A percentile compares a stretch with the other conserved stretches of the same genome.
These are phyloP conservation scores for Suillus luteus DNA, from an alignment of 768 basidiomycete species.

Conservation along the genomic window DNA sequence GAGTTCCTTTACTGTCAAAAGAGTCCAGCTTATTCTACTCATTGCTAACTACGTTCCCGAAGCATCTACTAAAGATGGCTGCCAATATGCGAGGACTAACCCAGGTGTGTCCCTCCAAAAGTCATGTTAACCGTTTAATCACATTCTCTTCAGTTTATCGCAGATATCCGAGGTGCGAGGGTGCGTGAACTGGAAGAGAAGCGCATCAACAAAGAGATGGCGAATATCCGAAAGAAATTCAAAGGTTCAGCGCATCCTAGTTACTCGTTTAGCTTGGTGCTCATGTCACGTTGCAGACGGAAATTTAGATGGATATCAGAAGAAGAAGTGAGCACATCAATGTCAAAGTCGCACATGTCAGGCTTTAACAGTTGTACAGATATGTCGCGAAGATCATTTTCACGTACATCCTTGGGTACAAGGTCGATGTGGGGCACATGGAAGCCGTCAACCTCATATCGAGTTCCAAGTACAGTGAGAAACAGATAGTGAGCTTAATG, in stretches of 20 bases:
- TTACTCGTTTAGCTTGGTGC: conserved; percentile 6
- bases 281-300: conserved; percentile 54
- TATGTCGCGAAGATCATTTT: conserved; percentile 99
- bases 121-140: conserved; percentile 1
- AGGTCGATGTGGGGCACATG: conserved; percentile 99
- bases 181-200: conserved; percentile 98
- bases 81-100: conserved; percentile 90
- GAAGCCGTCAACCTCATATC: conserved; percentile 98
- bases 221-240: conserved; percentile 98
- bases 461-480: conserved; percentile 94
- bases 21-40: neutral
- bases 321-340: conserved; percentile 73
- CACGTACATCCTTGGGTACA: conserved; percentile 98
- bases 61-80: conserved; percentile 58
- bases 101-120: conserved; percentile 55
- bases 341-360: conserved; percentile 12
- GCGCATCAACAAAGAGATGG: conserved; percentile 99
- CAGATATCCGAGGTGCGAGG: conserved; percentile 95
- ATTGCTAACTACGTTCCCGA: neutral
- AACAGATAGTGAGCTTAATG: conserved; percentile 84
- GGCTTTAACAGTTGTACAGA: conserved; percentile 42
- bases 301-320: conserved; percentile 87
- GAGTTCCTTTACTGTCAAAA: neutral
- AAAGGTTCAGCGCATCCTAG: conserved; percentile 60
- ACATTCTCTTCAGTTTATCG: conserved; percentile 75